These are phyloP conservation scores for Cladosporium phlei DNA, from an alignment of 2,329 filamentous ascomycete species.

Conservation along the genomic window DNA sequence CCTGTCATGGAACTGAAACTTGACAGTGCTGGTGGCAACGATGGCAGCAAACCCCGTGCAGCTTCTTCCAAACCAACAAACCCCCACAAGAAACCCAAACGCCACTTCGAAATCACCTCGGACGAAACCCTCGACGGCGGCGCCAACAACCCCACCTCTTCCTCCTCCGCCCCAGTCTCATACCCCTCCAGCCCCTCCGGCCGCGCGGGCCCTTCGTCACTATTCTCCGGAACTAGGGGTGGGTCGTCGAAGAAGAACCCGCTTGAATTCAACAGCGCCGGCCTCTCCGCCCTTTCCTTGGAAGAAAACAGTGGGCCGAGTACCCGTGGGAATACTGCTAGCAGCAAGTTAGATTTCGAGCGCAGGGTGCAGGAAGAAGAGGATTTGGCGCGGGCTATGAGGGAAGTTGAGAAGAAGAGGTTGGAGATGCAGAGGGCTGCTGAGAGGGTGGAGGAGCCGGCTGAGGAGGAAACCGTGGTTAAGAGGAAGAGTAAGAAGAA, in stretches of 20 bases:
- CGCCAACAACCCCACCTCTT: slow-evolving; percentile 15
- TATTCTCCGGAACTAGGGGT: slow-evolving; percentile 14
- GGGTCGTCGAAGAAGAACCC: slow-evolving; percentile 63
- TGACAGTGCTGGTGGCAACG: slow-evolving; percentile 35
- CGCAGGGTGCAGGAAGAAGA: slow-evolving; percentile 69
- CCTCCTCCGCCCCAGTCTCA: slow-evolving; percentile 9
- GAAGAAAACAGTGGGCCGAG: slow-evolving; percentile 42
- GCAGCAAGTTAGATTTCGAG: slow-evolving; percentile 55
- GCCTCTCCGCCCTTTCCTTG: slow-evolving; percentile 67
- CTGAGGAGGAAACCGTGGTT: slow-evolving; percentile 61
- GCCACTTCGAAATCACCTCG: slow-evolving; percentile 42
- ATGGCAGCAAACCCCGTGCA: slow-evolving; percentile 6
- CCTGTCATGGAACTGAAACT: slow-evolving; percentile 91
- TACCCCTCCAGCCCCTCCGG: slow-evolving; percentile 6
- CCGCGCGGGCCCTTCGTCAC: background rate
- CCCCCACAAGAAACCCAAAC: slow-evolving; percentile 26
- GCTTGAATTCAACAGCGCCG: slow-evolving; percentile 82
- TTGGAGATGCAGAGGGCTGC: slow-evolving; percentile 84
- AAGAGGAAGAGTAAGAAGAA: slow-evolving; percentile 53
- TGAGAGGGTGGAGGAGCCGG: slow-evolving; percentile 56
- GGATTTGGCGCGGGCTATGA: slow-evolving; percentile 84
- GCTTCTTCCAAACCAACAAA: slow-evolving; percentile 12
- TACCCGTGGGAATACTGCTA: slow-evolving; percentile 10
- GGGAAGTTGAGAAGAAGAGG: slow-evolving; percentile 78
- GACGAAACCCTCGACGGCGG: slow-evolving; percentile 45